Conservation (phyloP, 176 grass and related monocot species). For the Melocanna baccifera region DNA sequence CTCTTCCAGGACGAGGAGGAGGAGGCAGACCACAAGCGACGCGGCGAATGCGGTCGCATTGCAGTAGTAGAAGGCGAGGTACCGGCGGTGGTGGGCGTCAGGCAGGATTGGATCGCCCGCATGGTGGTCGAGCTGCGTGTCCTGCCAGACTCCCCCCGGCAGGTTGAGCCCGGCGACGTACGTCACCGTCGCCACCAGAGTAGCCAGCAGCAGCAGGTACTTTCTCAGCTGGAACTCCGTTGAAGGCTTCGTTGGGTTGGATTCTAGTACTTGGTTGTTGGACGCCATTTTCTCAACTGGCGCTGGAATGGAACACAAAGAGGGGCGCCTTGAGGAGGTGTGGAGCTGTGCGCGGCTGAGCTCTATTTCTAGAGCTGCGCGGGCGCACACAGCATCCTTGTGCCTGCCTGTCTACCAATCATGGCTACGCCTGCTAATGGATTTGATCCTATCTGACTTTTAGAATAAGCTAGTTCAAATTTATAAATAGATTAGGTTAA, state of each 20-base stretch:
- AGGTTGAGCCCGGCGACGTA: conserved; percentile 36
- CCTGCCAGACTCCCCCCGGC: conserved; percentile 35
- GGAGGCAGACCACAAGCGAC: conserved; percentile 24
- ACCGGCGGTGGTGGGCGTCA: not conserved
- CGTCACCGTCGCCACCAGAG: conserved; percentile 32
- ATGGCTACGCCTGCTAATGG: too few relatives aligned
- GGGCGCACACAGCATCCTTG: not conserved
- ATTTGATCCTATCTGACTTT: too few relatives aligned
- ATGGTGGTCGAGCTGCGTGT: not conserved
- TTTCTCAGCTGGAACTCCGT: conserved; percentile 24
- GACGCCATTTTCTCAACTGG: not conserved
- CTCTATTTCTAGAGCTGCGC: not conserved
- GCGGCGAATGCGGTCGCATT: conserved; percentile 33
- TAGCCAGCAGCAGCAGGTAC: conserved; percentile 31
- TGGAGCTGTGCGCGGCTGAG: not conserved
- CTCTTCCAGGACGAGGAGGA: conserved; percentile 17
- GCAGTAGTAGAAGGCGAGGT: conserved; percentile 48
- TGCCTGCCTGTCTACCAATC: not conserved
- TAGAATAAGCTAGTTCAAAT: too few relatives aligned
- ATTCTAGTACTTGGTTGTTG: not conserved
- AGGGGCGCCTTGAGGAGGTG: not conserved
- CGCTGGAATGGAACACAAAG: not conserved
- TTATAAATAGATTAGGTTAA: too few relatives aligned
- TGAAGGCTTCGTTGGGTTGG: not conserved
- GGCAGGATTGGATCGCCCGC: conserved; percentile 37